Evolutionary conservation across 768 basidiomycete species (phyloP), one percentile per base, ranked within the genome.

Genomic region (Tulasnella sp.): DNA sequence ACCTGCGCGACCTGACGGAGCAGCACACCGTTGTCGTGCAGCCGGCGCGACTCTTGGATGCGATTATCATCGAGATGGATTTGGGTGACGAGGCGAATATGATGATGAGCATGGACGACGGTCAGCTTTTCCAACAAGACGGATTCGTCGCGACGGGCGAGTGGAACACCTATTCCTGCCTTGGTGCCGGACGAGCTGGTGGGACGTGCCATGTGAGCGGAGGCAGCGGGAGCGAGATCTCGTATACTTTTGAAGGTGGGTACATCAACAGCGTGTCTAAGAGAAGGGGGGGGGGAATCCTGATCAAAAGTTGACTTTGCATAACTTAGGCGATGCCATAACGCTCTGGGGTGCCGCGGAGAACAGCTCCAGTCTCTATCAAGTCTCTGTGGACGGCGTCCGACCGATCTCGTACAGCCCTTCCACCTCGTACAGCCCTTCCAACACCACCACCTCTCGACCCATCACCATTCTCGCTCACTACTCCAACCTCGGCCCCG

Each of bases 21-120:
- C 16, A 40, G n/a, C 77, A 77, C 77, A 26, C 20, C 23, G 18
- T 72, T 11, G 15, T 18, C 44, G 29, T 77, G 16, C n/a, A 40
- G 11, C 77, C 77, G 1, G 15, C 46, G 16, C 39, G 61, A 16
- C 42, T 77, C 40, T 23, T 72, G 26, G 16, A 44, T 2, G 71
- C 77, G n/a, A 48, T 70, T 10, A 51, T 44, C 26, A 20, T 70
- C n/a, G 77, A 77, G 51, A 70, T 72, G 18, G 77, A 77, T 16
- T 10, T 51, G 37, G 61, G 61, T 5, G 61, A 67, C 61, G 32
- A 70, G n/a, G 70, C 70, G 9, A 29, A 71, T 51, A 70, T n/a
- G 5, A 29, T 26, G 29, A 37, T 70, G 35, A 35, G 26, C 70
- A 51, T 72, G 18, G 77, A 77, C 70, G 70, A 77, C 46, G 44